Evolutionary conservation across 495 filamentous ascomycete genomes (phyloP).

Genomic region (Penicillium chermesinum): DNA sequence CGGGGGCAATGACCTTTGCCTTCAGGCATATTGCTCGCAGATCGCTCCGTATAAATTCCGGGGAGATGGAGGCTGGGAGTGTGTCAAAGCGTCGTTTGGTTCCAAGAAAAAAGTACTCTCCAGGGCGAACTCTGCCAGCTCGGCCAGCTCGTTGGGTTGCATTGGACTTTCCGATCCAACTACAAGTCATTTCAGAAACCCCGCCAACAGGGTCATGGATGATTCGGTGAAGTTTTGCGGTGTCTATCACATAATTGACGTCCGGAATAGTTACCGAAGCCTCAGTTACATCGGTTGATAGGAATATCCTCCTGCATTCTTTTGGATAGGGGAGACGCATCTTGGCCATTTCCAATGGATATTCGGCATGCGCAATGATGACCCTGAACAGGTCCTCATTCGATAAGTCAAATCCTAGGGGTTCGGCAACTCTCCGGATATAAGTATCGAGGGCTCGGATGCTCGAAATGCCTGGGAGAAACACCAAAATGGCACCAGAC

Average conservation of each 20-base stretch:
- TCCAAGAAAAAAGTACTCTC: slow-evolving; percentile 55
- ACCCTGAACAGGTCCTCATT: slow-evolving; percentile 42
- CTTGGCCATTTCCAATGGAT: slow-evolving; percentile 42
- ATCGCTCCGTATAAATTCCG: slow-evolving; percentile 28
- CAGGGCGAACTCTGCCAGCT: slow-evolving; percentile 54
- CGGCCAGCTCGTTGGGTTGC: slow-evolving; percentile 53
- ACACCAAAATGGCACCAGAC: slow-evolving; percentile 52
- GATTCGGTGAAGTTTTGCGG: slow-evolving; percentile 49
- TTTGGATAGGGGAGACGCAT: slow-evolving; percentile 39
- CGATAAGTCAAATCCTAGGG: slow-evolving; percentile 38
- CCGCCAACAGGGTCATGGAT: slow-evolving; percentile 43
- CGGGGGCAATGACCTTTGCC: slow-evolving; percentile 6
- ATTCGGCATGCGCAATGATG: slow-evolving; percentile 47
- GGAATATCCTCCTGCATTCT: slow-evolving; percentile 52
- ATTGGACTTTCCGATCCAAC: slow-evolving; percentile 53
- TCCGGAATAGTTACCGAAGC: slow-evolving; percentile 58
- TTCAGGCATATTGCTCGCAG: slow-evolving; percentile 15
- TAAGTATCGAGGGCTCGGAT: slow-evolving; percentile 24
- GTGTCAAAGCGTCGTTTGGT: slow-evolving; percentile 44
- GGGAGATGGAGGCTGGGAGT: slow-evolving; percentile 40
- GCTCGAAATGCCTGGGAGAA: slow-evolving; percentile 47
- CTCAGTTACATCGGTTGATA: slow-evolving; percentile 58
- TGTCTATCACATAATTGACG: slow-evolving; percentile 53
- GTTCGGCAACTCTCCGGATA: slow-evolving; percentile 35
- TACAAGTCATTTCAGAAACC: slow-evolving; percentile 41